Conservation (phyloP, 2,329 filamentous ascomycete genomes). For the Curvularia sp. region DNA sequence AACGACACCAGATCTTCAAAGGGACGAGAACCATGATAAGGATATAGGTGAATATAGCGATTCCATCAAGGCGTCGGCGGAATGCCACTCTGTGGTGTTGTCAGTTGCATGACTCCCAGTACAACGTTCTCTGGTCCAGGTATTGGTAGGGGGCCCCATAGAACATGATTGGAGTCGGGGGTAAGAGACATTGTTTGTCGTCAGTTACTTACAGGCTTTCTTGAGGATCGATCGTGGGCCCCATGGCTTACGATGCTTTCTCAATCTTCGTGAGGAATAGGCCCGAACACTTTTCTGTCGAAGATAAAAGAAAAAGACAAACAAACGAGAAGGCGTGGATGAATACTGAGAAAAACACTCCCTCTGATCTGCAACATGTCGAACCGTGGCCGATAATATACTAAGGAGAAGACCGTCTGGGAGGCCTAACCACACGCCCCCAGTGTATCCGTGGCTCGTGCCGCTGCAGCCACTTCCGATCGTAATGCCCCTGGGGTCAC, state of each 20-base stretch:
- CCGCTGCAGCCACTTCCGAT: slow-evolving; percentile 13
- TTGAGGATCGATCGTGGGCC: slow-evolving; percentile 14
- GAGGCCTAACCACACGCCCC: slow-evolving; percentile 6
- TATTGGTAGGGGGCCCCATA: slow-evolving; percentile 8
- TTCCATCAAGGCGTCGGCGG: slow-evolving; percentile 31
- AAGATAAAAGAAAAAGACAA: slow-evolving; percentile 1
- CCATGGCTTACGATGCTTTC: slow-evolving; percentile 11
- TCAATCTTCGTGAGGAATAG: not conserved
- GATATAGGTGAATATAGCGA: slow-evolving; percentile 29
- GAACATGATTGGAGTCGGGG: not conserved
- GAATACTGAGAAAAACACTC: slow-evolving; percentile 2
- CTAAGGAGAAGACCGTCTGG: not conserved
- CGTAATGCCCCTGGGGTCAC: slow-evolving; percentile 4
- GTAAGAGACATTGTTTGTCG: not conserved
- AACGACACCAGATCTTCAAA: slow-evolving; percentile 34
- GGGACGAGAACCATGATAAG: slow-evolving; percentile 35
- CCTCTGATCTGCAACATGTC: slow-evolving; percentile 4
- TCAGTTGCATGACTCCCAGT: slow-evolving; percentile 1
- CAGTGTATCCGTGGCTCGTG: slow-evolving; percentile 8
- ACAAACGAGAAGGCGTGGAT: not conserved
- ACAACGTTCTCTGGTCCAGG: slow-evolving; percentile 6
- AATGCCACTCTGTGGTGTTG: slow-evolving; percentile 14
- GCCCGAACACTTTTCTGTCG: not conserved
- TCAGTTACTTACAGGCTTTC: slow-evolving; percentile 22
- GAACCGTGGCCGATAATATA: slow-evolving; percentile 5